phyloP scores from a whole-genome alignment of 805 yeast species.

The Saccharomycopsis synnaedendra region DNA sequence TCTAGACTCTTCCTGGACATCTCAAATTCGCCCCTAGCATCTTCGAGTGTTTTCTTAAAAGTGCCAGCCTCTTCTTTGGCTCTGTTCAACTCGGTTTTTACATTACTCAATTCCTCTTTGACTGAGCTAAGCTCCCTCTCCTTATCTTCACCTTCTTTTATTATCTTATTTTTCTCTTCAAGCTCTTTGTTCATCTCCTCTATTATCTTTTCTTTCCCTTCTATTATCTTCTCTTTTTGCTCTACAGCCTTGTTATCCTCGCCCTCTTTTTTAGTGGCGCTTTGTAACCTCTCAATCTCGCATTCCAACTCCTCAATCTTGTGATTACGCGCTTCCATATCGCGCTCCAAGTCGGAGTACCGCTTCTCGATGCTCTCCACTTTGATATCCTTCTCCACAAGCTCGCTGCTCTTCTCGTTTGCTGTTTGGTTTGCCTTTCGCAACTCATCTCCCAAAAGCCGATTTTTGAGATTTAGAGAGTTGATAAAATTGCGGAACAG shows the following conservation, averaged over 20 bases:
- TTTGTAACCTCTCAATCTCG: slow-evolving; percentile 5
- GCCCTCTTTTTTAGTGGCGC: slow-evolving; percentile 1
- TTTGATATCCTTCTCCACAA: slow-evolving; percentile 15
- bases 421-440: slow-evolving; percentile 26
- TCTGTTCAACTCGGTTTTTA: neutral
- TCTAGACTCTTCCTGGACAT: neutral
- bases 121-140: neutral
- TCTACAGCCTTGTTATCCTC: slow-evolving; percentile 17
- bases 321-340: slow-evolving; percentile 12
- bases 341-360: slow-evolving; percentile 11
- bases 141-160: neutral
- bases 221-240: slow-evolving; percentile 9
- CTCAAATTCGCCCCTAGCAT: neutral
- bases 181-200: neutral
- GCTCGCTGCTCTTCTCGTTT: slow-evolving; percentile 18
- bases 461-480: slow-evolving; percentile 48
- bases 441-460: slow-evolving; percentile 55
- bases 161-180: neutral
- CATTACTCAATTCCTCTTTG: neutral
- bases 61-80: no score
- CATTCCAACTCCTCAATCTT: slow-evolving; percentile 17
- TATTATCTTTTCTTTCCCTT: neutral
- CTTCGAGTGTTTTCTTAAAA: no score
- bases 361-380: slow-evolving; percentile 13
- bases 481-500: slow-evolving; percentile 58